Evolutionary conservation across 441 rosid species (phyloP), one percentile per base, ranked within the genome.

Genomic region (Raphanus hybrid): DNA sequence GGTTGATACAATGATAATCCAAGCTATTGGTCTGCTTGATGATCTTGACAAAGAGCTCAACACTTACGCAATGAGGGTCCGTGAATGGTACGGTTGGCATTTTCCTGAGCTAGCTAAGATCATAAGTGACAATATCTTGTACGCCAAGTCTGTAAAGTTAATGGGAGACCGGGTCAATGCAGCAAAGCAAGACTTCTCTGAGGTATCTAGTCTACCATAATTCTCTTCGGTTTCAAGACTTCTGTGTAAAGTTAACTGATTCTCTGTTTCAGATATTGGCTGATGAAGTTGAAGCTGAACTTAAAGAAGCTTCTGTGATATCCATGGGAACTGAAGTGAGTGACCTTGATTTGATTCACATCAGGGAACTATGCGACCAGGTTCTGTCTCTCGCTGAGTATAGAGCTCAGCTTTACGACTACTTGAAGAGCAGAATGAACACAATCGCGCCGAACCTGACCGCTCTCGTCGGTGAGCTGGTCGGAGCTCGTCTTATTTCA

Each of bases 31-130:
- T 64, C 4, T 64, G 4, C 69, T 64, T 39, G 54, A 64, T 64
- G 32, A 39, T 20, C 69, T 64, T 64, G 69, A 39, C 54, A 64
- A 64, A 64, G 69, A 64, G 15, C 32, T 39, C 15, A 64, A 64
- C 52, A 64, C 69, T 2, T 64, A 64, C 34, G 69, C 69, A 16
- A 29, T 90, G 97, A 91, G 96, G 73, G 90, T 89, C 27, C 85
- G 91, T 26, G 97, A 93, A 79, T 90, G 96, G 96, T 92, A 93
- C 65, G 98, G 97, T 29, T 92, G 93, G 96, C 98, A 93, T 86
- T 92, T 93, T 83, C 98, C 96, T 0, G 98, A 93, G 86, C 94
- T 93, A 43, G 92, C 92, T 2, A 92, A 86, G 87, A 90, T 93
- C 79, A 83, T 93, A 20, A 86, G 83, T 62, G 97, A 93, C 75